Conservation (phyloP, 345 rosid species). For the rapeseed (Brassica napus) region DNA sequence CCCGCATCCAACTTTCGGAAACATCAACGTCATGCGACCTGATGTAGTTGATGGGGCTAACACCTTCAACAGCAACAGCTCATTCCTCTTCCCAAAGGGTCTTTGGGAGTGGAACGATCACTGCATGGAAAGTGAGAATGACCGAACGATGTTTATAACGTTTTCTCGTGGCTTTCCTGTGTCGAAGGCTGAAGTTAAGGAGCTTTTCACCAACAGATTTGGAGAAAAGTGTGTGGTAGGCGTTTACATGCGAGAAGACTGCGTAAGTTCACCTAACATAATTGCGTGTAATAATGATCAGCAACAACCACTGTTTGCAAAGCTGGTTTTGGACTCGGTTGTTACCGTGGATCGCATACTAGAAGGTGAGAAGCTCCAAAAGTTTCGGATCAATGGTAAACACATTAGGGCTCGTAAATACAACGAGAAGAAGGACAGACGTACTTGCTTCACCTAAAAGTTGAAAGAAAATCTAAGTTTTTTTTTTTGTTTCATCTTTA, state of each 20-base stretch:
- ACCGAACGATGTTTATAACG: slow-evolving; percentile 48
- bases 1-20: slow-evolving; percentile 48
- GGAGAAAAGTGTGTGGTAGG: slow-evolving; percentile 35
- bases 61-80: no score
- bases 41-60: no score
- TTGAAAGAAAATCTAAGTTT: no score
- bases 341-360: slow-evolving; percentile 25
- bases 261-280: background rate
- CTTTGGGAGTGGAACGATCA: no score
- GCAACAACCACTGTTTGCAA: slow-evolving; percentile 26
- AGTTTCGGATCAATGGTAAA: slow-evolving; percentile 31
- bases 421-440: background rate
- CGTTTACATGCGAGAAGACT: slow-evolving; percentile 21
- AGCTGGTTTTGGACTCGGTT: slow-evolving; percentile 27
- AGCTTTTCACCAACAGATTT: slow-evolving; percentile 26
- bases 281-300: background rate
- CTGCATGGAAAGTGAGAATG: slow-evolving; percentile 28
- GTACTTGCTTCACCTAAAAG: no score
- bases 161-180: slow-evolving; percentile 54
- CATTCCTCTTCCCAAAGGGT: no score
- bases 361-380: background rate
- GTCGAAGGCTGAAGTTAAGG: slow-evolving; percentile 36
- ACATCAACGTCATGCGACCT: no score
- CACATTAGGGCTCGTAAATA: slow-evolving; percentile 46
- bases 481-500: no score